Evolutionary conservation across 345 rosid genomes (phyloP), one percentile per base, ranked within the genome.

Genomic region (Lepidium didymum): DNA sequence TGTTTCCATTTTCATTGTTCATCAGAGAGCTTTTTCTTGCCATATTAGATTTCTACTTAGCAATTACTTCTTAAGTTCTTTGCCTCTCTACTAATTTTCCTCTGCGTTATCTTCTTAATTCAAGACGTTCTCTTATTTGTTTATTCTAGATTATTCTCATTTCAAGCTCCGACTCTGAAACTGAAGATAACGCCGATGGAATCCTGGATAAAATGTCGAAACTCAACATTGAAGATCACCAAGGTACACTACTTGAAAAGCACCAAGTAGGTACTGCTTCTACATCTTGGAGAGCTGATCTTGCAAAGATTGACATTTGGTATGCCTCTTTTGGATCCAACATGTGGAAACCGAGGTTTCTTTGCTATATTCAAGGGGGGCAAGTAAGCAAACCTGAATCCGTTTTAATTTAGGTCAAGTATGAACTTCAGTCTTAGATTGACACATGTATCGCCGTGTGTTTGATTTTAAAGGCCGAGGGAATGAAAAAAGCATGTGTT

Each of bases 321-420:
- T 90, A 92, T 82, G 97, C 97, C 50, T 23, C 82, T 74, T 92
- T 42, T 78, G 98, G 98, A 58, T 88, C 90, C 56, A 92, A 83
- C 81, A 83, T 92, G 87, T 84, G 96, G 93, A 83, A 81, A 70
- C 53, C 86, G 7, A 83, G 97, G 78, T 86, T 92, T 75, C 80
- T 85, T 21, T 90, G 97, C 86, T 92, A 90, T 66, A 81, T 92
- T 66, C 69, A 83, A 79, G 97, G 96, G 15, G 97, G 98, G 64
- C 85, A 83, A 91, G 96, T 92, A 81, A 73, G 60, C 47, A 38
- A 50, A 45, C 31, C 15, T 14, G 14, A 27, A 29, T 10, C 6
- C 2, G 3, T 29, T 29, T 29, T 29, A 29, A 29, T 29, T 29
- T 29, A 7, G 41, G 34, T 43, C 18, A 8, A 15, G 21, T 19